Conservation (phyloP, 768 basidiomycete genomes). For the Macrocybe gigantea region DNA sequence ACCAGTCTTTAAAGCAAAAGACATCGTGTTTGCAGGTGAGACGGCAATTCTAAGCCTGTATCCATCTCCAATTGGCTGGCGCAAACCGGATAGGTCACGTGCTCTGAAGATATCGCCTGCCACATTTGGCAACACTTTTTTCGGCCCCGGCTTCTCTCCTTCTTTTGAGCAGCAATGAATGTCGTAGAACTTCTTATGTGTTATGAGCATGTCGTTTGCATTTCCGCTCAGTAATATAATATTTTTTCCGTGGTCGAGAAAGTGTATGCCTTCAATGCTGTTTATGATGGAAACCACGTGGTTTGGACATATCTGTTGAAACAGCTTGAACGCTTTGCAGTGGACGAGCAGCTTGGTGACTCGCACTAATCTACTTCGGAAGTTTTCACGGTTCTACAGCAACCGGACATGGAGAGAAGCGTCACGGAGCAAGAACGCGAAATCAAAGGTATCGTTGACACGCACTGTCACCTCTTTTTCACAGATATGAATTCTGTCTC, state of each 20-base stretch:
- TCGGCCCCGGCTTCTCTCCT: constrained; percentile 2
- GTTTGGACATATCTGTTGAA: too few species aligned
- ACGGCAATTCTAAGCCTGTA: constrained; percentile 12
- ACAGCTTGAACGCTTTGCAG: too few species aligned
- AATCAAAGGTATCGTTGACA: constrained; percentile 18
- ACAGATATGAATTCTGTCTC: not conserved
- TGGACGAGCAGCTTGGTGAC: too few species aligned
- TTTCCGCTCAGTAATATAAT: too few species aligned
- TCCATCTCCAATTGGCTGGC: constrained; percentile 18
- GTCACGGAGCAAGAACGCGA: constrained; percentile 32
- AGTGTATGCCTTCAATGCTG: too few species aligned
- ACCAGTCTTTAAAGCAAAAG: constrained; percentile 38
- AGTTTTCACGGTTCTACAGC: not conserved
- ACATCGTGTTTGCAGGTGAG: constrained; percentile 34
- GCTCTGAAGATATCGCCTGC: not conserved
- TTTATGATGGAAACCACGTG: too few species aligned
- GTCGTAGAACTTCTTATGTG: too few species aligned
- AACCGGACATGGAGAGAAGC: constrained; percentile 16
- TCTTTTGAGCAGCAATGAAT: too few species aligned
- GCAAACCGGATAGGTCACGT: constrained; percentile 13
- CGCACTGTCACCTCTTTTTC: not conserved
- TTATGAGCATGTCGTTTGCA: too few species aligned
- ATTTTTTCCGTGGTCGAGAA: too few species aligned
- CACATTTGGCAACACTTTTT: not conserved
- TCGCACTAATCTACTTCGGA: too few species aligned